Evolutionary conservation across 148 eudicot species (phyloP).

Genomic region (Chenopodium berlandieri): DNA sequence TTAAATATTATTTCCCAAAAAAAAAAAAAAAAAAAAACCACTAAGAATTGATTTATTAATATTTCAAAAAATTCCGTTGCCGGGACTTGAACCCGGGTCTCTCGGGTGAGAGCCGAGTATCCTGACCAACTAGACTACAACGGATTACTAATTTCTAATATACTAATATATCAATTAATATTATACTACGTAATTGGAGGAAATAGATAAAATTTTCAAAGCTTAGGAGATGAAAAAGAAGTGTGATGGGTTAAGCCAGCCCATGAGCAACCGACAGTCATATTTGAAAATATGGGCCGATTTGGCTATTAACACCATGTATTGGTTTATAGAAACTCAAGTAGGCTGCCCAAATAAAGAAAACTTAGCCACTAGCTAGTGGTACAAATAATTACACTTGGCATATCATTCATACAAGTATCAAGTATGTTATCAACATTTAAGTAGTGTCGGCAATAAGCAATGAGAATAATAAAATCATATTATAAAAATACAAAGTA

Average conservation of each 20-base stretch:
- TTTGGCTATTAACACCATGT: too few species aligned
- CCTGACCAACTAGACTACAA: conserved; percentile 95
- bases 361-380: not conserved
- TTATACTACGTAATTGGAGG: too few species aligned
- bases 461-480: not conserved
- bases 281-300: too few species aligned
- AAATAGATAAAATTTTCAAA: too few species aligned
- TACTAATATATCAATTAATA: too few species aligned
- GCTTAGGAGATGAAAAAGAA: too few species aligned
- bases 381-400: not conserved
- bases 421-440: not conserved
- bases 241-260: too few species aligned
- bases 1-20: too few species aligned
- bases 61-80: conserved; percentile 55
- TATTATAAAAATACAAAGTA: not conserved
- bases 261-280: too few species aligned
- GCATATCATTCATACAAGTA: not conserved
- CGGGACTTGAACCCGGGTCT: conserved; percentile 98
- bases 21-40: too few species aligned
- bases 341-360: not conserved
- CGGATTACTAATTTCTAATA: too few species aligned
- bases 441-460: conserved; percentile 20
- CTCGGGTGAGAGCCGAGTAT: conserved; percentile 99
- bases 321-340: not conserved
- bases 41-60: too few species aligned